Conservation (phyloP, 2,329 filamentous ascomycete species). For the Cercospora canescens region DNA sequence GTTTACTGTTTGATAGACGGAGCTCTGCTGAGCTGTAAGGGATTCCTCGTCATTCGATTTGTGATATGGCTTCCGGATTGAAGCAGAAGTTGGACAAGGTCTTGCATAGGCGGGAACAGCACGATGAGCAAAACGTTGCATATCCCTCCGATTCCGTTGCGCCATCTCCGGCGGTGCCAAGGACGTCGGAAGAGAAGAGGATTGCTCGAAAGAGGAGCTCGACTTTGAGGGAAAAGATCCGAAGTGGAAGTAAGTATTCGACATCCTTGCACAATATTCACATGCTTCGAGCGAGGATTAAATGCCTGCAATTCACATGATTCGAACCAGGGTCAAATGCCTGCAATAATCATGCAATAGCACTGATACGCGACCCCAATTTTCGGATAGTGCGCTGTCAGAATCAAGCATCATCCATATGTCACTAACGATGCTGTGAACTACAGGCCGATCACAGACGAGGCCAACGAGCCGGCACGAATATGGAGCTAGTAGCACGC, state of each 20-base stretch:
- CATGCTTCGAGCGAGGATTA: not conserved
- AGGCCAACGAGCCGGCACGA: not conserved
- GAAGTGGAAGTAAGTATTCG: slow-evolving; percentile 7
- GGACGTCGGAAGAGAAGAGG: slow-evolving; percentile 12
- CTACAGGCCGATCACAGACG: not conserved
- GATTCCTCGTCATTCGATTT: not conserved
- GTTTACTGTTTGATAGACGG: slow-evolving; percentile 2
- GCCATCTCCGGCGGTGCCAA: not conserved
- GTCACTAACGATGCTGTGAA: slow-evolving; percentile 3
- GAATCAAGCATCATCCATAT: not conserved
- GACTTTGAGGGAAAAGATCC: not conserved
- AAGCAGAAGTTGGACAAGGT: slow-evolving; percentile 19
- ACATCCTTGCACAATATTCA: not conserved
- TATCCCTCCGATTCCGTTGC: not conserved
- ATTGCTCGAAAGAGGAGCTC: slow-evolving; percentile 3
- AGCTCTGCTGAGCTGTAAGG: not conserved
- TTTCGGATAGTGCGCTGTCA: not conserved
- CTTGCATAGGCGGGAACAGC: slow-evolving; percentile 10
- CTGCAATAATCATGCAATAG: not conserved
- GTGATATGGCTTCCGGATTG: slow-evolving; percentile 9
- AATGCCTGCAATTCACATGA: slow-evolving; percentile 1
- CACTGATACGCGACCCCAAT: not conserved
- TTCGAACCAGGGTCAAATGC: not conserved
- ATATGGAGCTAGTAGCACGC: not conserved
- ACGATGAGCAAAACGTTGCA: slow-evolving; percentile 1